A percentile compares a stretch with the other conserved stretches of the same genome.
Evolutionary conservation across 257 asterid species (phyloP).

Genomic region (Thymus mandschuricus): DNA sequence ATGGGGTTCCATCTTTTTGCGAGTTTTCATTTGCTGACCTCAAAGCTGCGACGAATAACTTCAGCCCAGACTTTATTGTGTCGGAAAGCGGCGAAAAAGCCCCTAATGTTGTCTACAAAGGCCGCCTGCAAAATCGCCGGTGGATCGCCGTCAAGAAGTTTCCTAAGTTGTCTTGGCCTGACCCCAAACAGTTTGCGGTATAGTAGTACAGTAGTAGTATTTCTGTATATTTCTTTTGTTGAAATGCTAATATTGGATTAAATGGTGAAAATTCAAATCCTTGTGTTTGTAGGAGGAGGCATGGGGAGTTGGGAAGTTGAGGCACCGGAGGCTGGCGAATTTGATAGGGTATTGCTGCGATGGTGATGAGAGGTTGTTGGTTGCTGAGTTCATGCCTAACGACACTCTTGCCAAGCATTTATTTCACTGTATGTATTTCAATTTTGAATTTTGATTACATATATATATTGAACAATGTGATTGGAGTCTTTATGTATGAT

Average conservation of each 20-base stretch:
- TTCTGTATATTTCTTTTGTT: not conserved
- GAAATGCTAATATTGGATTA: not conserved
- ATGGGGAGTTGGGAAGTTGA: conserved; percentile 65
- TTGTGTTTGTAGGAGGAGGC: conserved; percentile 57
- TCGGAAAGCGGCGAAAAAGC: conserved; percentile 77
- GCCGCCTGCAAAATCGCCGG: conserved; percentile 62
- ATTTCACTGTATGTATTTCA: conserved; percentile 58
- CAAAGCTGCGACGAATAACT: conserved; percentile 61
- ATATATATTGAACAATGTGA: too few relatives aligned
- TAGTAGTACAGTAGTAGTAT: not conserved
- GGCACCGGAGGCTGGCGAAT: conserved; percentile 61
- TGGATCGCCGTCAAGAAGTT: conserved; percentile 74
- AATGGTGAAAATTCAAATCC: not conserved
- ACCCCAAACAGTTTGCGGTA: conserved; percentile 81
- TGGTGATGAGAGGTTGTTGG: conserved; percentile 76
- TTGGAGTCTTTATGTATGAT: not conserved
- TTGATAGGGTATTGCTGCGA: conserved; percentile 77
- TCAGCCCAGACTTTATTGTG: conserved; percentile 66
- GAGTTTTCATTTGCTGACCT: conserved; percentile 62
- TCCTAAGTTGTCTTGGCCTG: conserved; percentile 71
- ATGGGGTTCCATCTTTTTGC: conserved; percentile 49
- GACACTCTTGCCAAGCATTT: conserved; percentile 76
- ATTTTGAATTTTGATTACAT: not conserved
- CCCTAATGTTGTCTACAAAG: conserved; percentile 70
- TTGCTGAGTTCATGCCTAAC: conserved; percentile 74